Conservation (phyloP, 2,329 filamentous ascomycete species). For the Ascochyta rabiei region DNA sequence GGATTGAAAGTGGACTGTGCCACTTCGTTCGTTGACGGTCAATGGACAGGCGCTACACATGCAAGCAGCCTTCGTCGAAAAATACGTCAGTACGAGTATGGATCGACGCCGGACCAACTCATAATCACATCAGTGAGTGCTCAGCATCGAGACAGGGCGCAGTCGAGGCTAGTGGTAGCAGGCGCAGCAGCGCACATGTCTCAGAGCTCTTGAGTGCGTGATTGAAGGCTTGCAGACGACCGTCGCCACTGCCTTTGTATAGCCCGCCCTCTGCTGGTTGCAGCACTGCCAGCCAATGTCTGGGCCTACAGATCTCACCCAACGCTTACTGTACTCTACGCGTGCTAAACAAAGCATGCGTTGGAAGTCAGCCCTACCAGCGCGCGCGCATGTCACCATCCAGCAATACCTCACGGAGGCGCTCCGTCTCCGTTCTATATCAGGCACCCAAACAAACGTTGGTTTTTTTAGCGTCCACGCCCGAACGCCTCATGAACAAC, state of each 20-base stretch:
- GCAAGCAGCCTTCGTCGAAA: too few relatives aligned
- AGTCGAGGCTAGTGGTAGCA: not conserved
- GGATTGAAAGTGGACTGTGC: too few relatives aligned
- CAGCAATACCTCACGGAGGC: conserved; percentile 5
- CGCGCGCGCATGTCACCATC: not conserved
- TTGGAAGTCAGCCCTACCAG: conserved; percentile 8
- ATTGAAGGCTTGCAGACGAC: conserved; percentile 2
- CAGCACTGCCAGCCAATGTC: not conserved
- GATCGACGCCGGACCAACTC: not conserved
- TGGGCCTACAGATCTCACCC: not conserved
- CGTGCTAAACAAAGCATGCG: conserved; percentile 1
- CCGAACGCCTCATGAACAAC: conserved; percentile 2
- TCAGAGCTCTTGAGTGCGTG: not conserved
- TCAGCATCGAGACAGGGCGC: conserved; percentile 1
- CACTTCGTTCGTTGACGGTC: too few relatives aligned
- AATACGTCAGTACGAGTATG: too few relatives aligned
- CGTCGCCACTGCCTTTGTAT: not conserved
- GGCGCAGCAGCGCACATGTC: not conserved
- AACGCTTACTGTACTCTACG: conserved; percentile 5
- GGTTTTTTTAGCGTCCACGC: conserved; percentile 1
- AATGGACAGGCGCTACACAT: too few relatives aligned
- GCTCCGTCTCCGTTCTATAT: conserved; percentile 1
- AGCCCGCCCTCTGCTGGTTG: not conserved
- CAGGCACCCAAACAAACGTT: conserved; percentile 1
- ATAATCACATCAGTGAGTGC: not conserved